Percentiles rank a stretch among this genome's conserved stretches.
These are phyloP conservation scores for Metschnikowia vanudenii DNA, from an alignment of 805 yeast genomes.

Conservation along the genomic window DNA sequence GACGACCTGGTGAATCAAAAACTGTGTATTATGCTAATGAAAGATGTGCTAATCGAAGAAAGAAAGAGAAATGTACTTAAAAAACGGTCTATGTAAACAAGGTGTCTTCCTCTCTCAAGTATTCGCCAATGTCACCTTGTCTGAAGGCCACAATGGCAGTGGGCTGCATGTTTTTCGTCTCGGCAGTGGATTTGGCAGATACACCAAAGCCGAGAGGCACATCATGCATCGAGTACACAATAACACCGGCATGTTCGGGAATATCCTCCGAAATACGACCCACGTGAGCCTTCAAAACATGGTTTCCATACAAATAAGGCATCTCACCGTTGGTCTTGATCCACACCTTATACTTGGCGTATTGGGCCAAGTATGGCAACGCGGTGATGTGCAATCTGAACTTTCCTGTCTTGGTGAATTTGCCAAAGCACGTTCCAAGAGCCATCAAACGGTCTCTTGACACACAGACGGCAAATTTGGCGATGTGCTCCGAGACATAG, in stretches of 20 bases:
- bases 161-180: constrained; percentile 84
- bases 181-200: constrained; percentile 86
- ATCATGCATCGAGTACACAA: constrained; percentile 88
- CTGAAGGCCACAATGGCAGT: constrained; percentile 93
- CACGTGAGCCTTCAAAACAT: constrained; percentile 91
- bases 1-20: background rate
- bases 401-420: constrained; percentile 96
- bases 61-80: background rate
- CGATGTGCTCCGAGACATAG: constrained; percentile 79
- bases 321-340: constrained; percentile 96
- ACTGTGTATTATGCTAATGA: constrained; percentile 13
- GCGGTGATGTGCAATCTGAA: constrained; percentile 95
- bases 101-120: constrained; percentile 96
- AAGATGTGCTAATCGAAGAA: background rate
- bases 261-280: constrained; percentile 97
- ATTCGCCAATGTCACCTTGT: constrained; percentile 97
- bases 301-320: constrained; percentile 97
- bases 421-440: constrained; percentile 89
- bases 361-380: constrained; percentile 73
- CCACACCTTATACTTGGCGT: constrained; percentile 94
- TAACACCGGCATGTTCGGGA: constrained; percentile 96
- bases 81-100: constrained; percentile 58
- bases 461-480: constrained; percentile 85
- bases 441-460: constrained; percentile 91
- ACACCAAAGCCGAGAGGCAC: constrained; percentile 95